Base-by-base conservation (phyloP, 805 yeast genomes). In the Starmerella scarabaei region DNA sequence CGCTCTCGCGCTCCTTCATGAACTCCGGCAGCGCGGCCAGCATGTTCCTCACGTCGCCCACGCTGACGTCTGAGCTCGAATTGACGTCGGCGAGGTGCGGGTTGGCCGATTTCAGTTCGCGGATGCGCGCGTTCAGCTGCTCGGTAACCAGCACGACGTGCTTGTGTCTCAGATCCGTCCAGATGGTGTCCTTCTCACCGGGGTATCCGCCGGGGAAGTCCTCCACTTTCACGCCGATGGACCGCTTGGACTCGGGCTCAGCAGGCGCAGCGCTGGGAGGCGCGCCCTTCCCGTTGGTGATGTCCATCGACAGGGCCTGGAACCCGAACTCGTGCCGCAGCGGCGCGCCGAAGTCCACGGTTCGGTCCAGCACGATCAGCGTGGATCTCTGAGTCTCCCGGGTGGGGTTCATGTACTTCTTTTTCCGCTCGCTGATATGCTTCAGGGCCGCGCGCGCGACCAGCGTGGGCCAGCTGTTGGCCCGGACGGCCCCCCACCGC, bases 251-350 rank as follows among this genome's bases (percentile, higher is more conserved):
- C 5, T 11, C 27, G 8, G 24, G 26, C 8, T n/a, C 30, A 5
- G 5, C 29, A 9, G 21, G 17, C 18, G 23, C 17, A 18, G 30
- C n/a, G 18, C 8, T 14, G 12, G 30, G 35, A 17, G 50, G 43
- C 14, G 23, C 20, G 29, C 41, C 38, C 30, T 38, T 36, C 16
- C 16, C 16, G 30, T 26, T 30, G 3, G 64, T 71, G 23, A 79
- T 60, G 58, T 88, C 98, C 63, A 79, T 78, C 16, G 86, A 80
- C 81, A 86, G 77, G 4, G 96, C 86, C 60, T 88, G 93, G 59
- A 86, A 91, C 19, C 79, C 73, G 59, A 86, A 83, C 56, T 84
- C 94, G 58, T 91, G 97, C 40, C 86, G 60, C 35, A 91, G 57
- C 0, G 96, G 94, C 5, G 91, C 80, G 52, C 73, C 72, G 36